Evolutionary conservation across 2,329 filamentous ascomycete genomes (phyloP), one percentile per base, ranked within the genome.

Genomic region (Arthroderma sp.): DNA sequence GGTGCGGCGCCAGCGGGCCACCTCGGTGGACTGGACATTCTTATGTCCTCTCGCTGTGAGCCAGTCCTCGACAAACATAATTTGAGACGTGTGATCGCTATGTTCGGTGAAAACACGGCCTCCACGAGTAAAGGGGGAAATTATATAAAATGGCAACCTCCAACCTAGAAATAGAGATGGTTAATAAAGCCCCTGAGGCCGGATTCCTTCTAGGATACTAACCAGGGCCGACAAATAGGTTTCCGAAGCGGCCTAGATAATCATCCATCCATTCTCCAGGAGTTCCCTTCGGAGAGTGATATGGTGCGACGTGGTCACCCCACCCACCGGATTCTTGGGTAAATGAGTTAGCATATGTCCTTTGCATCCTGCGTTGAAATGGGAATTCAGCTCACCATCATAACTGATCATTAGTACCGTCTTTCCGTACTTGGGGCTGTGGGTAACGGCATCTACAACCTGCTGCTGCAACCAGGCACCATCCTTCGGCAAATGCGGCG

Each of bases 81-180:
- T 71, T 47, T 75, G 72, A 0, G 72, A 75, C 49, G 66, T 74
- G 55, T 76, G 73, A 51, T 76, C 73, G 4, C 67, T 63, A 37
- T 71, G 69, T 52, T 75, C 72, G 0, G 70, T 73, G 49, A 72
- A 74, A 2, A 76, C 71, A 22, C 71, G 66, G 6, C 68, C 69
- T 7, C 70, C 69, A 9, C 72, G 69, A 0, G 72, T 76, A 65
- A 70, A 76, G 0, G 73, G 73, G 0, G 73, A 75, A 44, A 76
- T 63, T 55, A 76, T 73, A 50, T 71, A 71, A 48, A 75, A 71
- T 0, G 73, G 73, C 2, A 75, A 60, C 5, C 73, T 70, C 53
- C 73, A 68, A 29, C 67, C 65, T 60, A 32, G 36, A 29, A 6
- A 22, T 15, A 36, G 22, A 43, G 6, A 4, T 7, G 38, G 4